These are phyloP conservation scores for Oryza coarctata DNA, from an alignment of 176 grass and related monocot genomes.

Conservation along the genomic window DNA sequence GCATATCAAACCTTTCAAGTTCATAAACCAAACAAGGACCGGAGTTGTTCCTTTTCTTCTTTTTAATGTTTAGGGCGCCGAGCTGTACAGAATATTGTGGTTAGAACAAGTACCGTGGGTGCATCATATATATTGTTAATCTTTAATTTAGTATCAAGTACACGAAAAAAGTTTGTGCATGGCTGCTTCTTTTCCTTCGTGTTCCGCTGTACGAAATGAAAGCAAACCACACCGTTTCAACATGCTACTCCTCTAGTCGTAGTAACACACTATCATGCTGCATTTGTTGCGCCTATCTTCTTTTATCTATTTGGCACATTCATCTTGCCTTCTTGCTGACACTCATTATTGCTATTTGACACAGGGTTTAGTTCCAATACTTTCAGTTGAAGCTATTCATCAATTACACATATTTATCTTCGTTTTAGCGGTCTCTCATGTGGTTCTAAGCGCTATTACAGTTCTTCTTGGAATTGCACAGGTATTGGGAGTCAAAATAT, in stretches of 20 bases:
- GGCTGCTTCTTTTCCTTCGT: background rate
- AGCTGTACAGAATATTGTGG: too few relatives aligned
- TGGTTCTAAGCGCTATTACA: conserved; percentile 67
- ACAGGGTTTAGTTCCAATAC: conserved; percentile 70
- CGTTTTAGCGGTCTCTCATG: conserved; percentile 68
- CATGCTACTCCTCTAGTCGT: background rate
- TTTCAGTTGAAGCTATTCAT: conserved; percentile 68
- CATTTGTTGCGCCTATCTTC: background rate
- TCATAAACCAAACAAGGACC: too few relatives aligned
- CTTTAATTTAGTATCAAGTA: background rate
- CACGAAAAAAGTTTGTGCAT: too few relatives aligned
- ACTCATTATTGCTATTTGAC: background rate
- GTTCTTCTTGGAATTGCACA: conserved; percentile 66
- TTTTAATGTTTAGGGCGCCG: too few relatives aligned
- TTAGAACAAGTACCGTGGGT: too few relatives aligned
- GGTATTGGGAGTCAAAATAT: conserved; percentile 24
- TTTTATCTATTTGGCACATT: background rate
- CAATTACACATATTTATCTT: conserved; percentile 96
- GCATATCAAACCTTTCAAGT: too few relatives aligned
- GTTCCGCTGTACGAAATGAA: background rate
- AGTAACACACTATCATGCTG: background rate
- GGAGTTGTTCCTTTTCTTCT: too few relatives aligned
- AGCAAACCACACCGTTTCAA: background rate
- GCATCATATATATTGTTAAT: background rate
- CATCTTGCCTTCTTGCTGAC: background rate